Conservation (phyloP, 768 basidiomycete genomes). For the Ramaria sp. region DNA sequence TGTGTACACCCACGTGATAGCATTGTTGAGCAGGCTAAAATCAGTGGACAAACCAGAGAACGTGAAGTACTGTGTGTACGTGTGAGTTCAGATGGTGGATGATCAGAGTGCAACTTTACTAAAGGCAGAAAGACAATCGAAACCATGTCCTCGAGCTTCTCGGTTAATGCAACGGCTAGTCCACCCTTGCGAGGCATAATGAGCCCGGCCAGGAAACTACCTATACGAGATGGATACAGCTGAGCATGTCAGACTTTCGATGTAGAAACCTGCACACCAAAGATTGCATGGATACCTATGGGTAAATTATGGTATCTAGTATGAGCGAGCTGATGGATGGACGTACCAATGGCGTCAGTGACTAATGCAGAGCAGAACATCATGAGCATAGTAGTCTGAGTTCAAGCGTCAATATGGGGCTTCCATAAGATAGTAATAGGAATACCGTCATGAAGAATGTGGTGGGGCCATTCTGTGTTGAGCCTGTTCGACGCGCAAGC, state of each 20-base stretch:
- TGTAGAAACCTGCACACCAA: conserved; percentile 36
- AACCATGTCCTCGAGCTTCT: conserved; percentile 96
- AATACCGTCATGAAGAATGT: conserved; percentile 77
- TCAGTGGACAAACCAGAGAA: conserved; percentile 85
- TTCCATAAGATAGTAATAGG: neutral
- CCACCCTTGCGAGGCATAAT: conserved; percentile 84
- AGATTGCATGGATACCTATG: conserved; percentile 65
- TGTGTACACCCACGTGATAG: conserved; percentile 85
- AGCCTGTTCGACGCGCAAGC: conserved; percentile 71
- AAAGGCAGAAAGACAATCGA: conserved; percentile 82
- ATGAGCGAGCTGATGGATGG: neutral
- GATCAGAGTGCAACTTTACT: conserved; percentile 28
- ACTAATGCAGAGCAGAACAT: conserved; percentile 86
- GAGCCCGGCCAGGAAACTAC: conserved; percentile 73
- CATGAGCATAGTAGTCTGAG: conserved; percentile 48
- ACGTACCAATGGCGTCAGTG: conserved; percentile 74
- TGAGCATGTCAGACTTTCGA: neutral
- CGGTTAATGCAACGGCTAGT: conserved; percentile 77
- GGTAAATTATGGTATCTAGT: neutral
- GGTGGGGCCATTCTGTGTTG: conserved; percentile 71
- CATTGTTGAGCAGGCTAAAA: conserved; percentile 72
- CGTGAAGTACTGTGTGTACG: conserved; percentile 66
- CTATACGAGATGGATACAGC: conserved; percentile 21
- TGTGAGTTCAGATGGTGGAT: neutral
- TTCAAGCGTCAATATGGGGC: neutral